Evolutionary conservation across 108 stramenopile species (phyloP), one percentile per base, ranked within the genome.

Genomic region (Pseudonitzschia pungens): DNA sequence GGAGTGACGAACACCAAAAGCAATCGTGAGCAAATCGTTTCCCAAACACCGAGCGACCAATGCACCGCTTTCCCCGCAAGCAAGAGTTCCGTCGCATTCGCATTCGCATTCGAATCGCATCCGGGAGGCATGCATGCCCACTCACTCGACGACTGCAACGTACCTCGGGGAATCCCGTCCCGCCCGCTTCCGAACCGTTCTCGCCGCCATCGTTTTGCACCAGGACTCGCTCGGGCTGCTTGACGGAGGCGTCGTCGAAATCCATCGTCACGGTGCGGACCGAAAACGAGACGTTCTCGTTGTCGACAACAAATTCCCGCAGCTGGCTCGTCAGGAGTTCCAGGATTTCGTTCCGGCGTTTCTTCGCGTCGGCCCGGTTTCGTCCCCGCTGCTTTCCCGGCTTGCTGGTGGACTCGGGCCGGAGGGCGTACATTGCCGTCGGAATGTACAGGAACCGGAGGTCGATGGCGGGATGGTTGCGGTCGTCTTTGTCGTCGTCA

Each of bases 371-470:
- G 8, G 91, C 87, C 40, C 91, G 57, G 12, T 91, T 87, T 32
- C 95, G 87, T 83, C 92, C 92, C 53, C 91, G 82, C 72, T 96
- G 95, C 59, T 91, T 93, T 48, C 95, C 95, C 12, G 91, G 90
- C 27, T 87, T 85, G 63, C 80, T 91, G 22, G 70, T 68, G 31
- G 86, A 88, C 43, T 83, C 68, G 11, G 78, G 69, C 14, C 87
- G 85, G 0, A 90, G 53, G 14, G 95, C 95, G 74, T 96, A 96
- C 88, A 92, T 87, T 12, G 95, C 95, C 4, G 95, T 93, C 10
- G 95, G 95, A 58, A 96, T 86, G 74, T 93, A 96, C 24, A 92
- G n/a, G 14, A 96, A 12, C 54, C 87, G 82, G 16, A 92, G 36
- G 12, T 84, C 68, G 58, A 72, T 45, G 24, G 20, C 16, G 26